These are phyloP conservation scores for Chrysanthemum makinoi DNA, from an alignment of 129 eudicot species.

Conservation along the genomic window DNA sequence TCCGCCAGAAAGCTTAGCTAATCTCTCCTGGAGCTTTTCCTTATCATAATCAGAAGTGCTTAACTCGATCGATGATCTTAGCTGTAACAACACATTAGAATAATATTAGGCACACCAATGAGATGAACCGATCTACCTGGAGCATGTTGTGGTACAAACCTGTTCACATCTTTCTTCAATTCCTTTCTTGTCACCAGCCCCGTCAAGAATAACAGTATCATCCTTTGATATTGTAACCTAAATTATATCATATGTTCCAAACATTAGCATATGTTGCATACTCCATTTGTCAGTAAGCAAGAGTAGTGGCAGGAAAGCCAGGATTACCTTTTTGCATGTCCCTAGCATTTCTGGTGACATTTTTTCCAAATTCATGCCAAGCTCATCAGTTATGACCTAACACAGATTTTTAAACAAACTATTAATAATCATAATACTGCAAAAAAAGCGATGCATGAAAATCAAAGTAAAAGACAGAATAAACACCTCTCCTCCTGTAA, in stretches of 20 bases:
- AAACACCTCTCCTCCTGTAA: conserved; percentile 69
- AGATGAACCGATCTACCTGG: neutral
- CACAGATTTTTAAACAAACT: neutral
- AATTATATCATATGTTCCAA: neutral
- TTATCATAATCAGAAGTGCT: conserved; percentile 73
- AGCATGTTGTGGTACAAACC: conserved; percentile 25
- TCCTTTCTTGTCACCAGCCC: conserved; percentile 62
- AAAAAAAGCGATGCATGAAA: neutral
- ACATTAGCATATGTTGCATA: conserved; percentile 5
- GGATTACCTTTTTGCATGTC: conserved; percentile 60
- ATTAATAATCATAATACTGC: neutral
- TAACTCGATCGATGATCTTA: conserved; percentile 51
- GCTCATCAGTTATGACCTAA: conserved; percentile 68
- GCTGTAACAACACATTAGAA: conserved; percentile 20
- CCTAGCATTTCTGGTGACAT: conserved; percentile 57
- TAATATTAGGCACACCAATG: neutral
- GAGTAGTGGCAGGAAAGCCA: neutral
- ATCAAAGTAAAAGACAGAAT: neutral
- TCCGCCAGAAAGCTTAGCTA: conserved; percentile 79
- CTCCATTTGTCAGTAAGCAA: neutral
- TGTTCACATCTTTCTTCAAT: conserved; percentile 82
- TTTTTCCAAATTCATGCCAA: conserved; percentile 59
- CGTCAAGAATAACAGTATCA: conserved; percentile 71
- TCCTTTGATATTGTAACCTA: conserved; percentile 70
- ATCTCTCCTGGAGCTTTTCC: conserved; percentile 64